Percentiles rank a stretch among this genome's conserved stretches.
These are phyloP conservation scores for Cryptococcus depauperatus DNA, from an alignment of 1,284 basidiomycete genomes.

Conservation along the genomic window DNA sequence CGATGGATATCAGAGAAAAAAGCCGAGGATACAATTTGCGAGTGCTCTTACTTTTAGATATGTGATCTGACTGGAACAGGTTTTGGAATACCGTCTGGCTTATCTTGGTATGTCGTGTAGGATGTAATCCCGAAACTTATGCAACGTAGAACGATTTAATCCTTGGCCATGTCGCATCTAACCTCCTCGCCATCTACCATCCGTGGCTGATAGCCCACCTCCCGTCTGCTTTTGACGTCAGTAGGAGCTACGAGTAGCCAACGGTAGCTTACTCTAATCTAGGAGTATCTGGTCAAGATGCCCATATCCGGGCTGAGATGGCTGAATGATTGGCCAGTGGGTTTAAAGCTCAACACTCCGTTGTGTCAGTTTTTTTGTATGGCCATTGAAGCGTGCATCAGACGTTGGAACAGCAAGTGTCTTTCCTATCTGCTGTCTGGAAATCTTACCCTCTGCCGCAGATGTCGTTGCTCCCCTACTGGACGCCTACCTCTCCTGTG, in stretches of 20 bases:
- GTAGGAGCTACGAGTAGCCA: too few relatives aligned
- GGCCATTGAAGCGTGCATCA: constrained; percentile 57
- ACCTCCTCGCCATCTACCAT: constrained; percentile 10
- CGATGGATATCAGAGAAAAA: constrained; percentile 20
- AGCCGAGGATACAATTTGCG: constrained; percentile 42
- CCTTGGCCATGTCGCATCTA: constrained; percentile 21
- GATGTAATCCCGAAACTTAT: background rate
- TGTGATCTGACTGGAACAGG: constrained; percentile 44
- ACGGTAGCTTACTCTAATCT: too few relatives aligned
- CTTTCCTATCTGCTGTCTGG: background rate
- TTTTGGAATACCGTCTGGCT: constrained; percentile 91
- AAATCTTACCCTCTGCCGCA: background rate
- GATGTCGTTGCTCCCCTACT: constrained; percentile 13
- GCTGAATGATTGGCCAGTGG: constrained; percentile 93
- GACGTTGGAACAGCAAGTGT: constrained; percentile 61
- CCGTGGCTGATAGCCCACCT: too few relatives aligned
- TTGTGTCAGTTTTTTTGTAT: constrained; percentile 73
- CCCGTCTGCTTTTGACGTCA: too few relatives aligned
- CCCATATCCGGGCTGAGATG: constrained; percentile 47
- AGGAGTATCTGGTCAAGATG: constrained; percentile 11
- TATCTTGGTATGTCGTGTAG: constrained; percentile 49
- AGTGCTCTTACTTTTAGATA: constrained; percentile 6
- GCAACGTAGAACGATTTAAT: constrained; percentile 56
- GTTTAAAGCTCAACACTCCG: constrained; percentile 91
- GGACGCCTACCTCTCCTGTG: constrained; percentile 6